Evolutionary conservation across 805 yeast genomes (phyloP), one percentile per base, ranked within the genome.

Genomic region (Nakazawaea wyomingensis): DNA sequence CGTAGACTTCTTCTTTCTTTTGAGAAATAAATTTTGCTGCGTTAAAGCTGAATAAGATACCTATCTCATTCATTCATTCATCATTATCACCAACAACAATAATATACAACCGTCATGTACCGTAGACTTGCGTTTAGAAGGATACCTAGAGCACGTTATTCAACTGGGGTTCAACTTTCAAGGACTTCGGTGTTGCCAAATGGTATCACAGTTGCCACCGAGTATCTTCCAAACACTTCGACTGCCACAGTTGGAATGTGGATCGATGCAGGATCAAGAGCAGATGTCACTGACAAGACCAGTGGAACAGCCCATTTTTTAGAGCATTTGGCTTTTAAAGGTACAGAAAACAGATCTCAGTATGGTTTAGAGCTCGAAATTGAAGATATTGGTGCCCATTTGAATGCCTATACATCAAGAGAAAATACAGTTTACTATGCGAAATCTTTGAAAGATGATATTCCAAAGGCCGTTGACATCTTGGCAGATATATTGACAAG

Each of bases 231-330:
- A 9, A 82, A 85, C 49, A 82, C 95, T 6, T 74, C 83, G 53
- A 89, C 97, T 34, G 98, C 99, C 48, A 93, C 99, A 2, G 96
- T 93, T 11, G 99, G 98, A 2, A 91, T 93, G 43, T 95, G 96
- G 91, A 89, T 93, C 48, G 96, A 93, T 65, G 96, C 99, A 32
- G 99, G 99, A 2, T 90, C 97, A 3, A 74, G 99, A 49, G 98
- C 98, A 3, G 99, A 93, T 64, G 83, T 80, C 55, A 71, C 71
- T 36, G 79, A 85, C 55, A 74, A 74, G 57, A 89, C 89, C 54
- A 72, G 79, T 41, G 99, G 99, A 37, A 90, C 98, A 6, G 99
- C 99, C 0, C 99, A 93, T 66, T 93, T 93, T 60, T 68, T 93
- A 45, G 99, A 93, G 64, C 99, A 93, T 65, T 71, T 93, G 57